These are phyloP conservation scores for Recurvomyces mirabilis DNA, from an alignment of 495 filamentous ascomycete species.

Conservation along the genomic window DNA sequence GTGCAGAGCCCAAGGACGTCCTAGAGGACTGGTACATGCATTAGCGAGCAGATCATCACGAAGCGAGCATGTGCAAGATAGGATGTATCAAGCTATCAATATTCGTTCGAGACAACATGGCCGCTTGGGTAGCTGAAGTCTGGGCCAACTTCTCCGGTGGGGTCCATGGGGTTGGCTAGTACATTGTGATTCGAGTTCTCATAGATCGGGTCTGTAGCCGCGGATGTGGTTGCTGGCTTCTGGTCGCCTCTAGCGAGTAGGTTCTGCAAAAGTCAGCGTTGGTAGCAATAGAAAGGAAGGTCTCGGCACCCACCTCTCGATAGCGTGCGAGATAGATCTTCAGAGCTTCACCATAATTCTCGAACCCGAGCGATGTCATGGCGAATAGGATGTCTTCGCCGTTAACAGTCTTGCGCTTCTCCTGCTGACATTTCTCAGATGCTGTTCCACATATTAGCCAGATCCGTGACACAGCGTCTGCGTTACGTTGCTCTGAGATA, in stretches of 20 bases:
- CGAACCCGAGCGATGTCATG: constrained; percentile 97
- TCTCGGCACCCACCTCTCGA: constrained; percentile 75
- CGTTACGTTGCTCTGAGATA: constrained; percentile 18
- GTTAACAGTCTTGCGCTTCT: constrained; percentile 98
- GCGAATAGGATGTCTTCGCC: constrained; percentile 97
- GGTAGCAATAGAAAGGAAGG: not conserved
- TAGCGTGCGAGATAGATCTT: constrained; percentile 98
- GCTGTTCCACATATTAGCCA: constrained; percentile 41
- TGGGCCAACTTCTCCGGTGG: constrained; percentile 22
- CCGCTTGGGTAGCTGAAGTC: constrained; percentile 30
- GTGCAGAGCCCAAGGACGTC: not conserved
- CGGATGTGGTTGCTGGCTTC: constrained; percentile 21
- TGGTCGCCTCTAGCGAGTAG: constrained; percentile 30
- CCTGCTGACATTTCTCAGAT: constrained; percentile 97
- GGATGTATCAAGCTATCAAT: constrained; percentile 6
- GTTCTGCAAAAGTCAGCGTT: constrained; percentile 21
- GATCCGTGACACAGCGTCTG: constrained; percentile 2
- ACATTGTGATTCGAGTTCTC: constrained; percentile 25
- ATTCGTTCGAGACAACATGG: constrained; percentile 6
- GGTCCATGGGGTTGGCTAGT: constrained; percentile 28
- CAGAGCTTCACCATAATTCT: constrained; percentile 95
- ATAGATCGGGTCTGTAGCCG: constrained; percentile 20
- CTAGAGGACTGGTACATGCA: no score
- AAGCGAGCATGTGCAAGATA: no score
- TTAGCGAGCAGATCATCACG: no score